These are phyloP conservation scores for Lophiotrema nucula DNA, from an alignment of 495 filamentous ascomycete species.

Conservation along the genomic window DNA sequence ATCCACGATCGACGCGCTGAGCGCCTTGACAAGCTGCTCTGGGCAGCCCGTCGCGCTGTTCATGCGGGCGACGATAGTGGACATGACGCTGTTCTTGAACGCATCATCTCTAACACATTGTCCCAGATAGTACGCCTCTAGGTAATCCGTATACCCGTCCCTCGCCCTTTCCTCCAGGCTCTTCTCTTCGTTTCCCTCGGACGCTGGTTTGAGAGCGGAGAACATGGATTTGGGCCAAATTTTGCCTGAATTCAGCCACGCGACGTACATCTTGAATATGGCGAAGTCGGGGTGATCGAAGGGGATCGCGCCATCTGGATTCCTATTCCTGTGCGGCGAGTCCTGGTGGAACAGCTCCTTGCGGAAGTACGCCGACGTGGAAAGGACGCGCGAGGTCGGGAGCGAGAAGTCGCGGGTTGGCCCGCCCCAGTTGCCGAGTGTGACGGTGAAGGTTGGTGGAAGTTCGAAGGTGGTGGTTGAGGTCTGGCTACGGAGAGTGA, in stretches of 20 bases:
- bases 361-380: conserved; percentile 11
- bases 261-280: conserved; percentile 13
- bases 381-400: background rate
- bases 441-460: conserved; percentile 15
- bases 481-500: no score
- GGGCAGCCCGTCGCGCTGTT: background rate
- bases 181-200: background rate
- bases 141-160: background rate
- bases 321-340: background rate
- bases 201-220: no score
- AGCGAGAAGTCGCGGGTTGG: background rate
- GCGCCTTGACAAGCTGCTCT: background rate
- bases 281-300: conserved; percentile 19
- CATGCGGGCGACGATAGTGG: background rate
- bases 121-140: conserved; percentile 9
- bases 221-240: background rate
- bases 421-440: conserved; percentile 1
- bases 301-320: conserved; percentile 3
- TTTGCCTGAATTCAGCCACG: conserved; percentile 1
- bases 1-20: conserved; percentile 8
- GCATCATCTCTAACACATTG: background rate
- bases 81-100: conserved; percentile 11
- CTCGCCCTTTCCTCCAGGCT: background rate
- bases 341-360: background rate
- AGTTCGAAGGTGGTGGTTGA: no score